Evolutionary conservation across 2,329 filamentous ascomycete species (phyloP), one percentile per base, ranked within the genome.

Genomic region (Pseudocercospora fijiensis): DNA sequence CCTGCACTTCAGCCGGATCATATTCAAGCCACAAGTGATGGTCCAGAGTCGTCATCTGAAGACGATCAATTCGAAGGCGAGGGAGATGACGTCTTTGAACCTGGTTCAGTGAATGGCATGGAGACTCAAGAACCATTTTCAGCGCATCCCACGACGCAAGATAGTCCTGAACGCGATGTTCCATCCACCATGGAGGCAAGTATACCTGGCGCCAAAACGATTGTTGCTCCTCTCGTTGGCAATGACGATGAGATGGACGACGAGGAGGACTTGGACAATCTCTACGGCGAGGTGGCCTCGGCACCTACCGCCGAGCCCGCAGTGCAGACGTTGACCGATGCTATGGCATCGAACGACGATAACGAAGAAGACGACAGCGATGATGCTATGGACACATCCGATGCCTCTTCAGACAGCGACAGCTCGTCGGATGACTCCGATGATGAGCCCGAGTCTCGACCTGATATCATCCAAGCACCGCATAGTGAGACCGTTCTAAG

Each of bases 351-450:
- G 2, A 33, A 56, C 22, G 27, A 41, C 6, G 53, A 41, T 18
- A 28, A 18, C 30, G 27, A 56, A 56, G 60, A 69, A 24, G 68
- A 62, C 33, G 63, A 68, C 22, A 64, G 62, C 62, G 69, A 67
- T 43, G 67, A 69, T 60, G 68, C 67, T 16, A 68, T 69, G 65
- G 67, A 70, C 56, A 63, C 64, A 20, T 67, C 67, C 16, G 65
- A 64, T 28, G 65, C 64, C 47, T 57, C 61, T 24, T 63, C 37
- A 9, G 63, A 65, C 26, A 58, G 58, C 20, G 49, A 62, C 18
- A 37, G 52, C 53, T 37, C 28, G 18, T 18, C n/a, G 18, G 58
- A 60, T 28, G 37, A 41, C 4, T 45, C 45, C 9, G 63, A 61
- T 22, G 7, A 11, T n/a, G 43, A 41, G 43, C 22, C 55, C 9